phyloP scores from a whole-genome alignment of 257 asterid species.

The Solanum piurae region DNA sequence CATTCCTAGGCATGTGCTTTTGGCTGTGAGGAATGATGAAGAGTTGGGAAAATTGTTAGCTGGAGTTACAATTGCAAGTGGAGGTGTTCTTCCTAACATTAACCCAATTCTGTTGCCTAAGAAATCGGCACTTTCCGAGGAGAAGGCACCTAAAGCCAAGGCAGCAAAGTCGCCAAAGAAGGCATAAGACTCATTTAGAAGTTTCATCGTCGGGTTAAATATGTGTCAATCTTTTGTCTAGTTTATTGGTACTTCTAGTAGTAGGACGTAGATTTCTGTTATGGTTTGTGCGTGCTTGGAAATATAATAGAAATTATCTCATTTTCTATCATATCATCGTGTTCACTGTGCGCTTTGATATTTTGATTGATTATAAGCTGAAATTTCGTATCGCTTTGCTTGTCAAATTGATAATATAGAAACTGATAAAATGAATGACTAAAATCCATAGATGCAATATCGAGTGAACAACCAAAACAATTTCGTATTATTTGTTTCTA shows the following conservation, averaged over 20 bases:
- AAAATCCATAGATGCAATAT: not conserved
- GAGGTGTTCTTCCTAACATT: conserved; percentile 38
- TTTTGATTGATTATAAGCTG: not conserved
- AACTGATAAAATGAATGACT: not conserved
- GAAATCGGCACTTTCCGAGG: conserved; percentile 7
- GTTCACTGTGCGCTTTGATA: not conserved
- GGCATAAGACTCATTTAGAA: not conserved
- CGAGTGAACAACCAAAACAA: not conserved
- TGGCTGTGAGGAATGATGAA: conserved; percentile 41
- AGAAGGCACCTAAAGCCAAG: not conserved
- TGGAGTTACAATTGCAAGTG: conserved; percentile 34
- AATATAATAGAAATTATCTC: not conserved
- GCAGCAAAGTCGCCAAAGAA: conserved; percentile 10
- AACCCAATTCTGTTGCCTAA: conserved; percentile 34
- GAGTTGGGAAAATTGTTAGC: conserved; percentile 32
- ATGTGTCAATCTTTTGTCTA: not conserved
- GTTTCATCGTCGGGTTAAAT: not conserved
- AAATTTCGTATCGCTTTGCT: too few species aligned
- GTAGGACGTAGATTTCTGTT: not conserved
- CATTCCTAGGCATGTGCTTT: conserved; percentile 29
- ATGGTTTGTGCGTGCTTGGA: not conserved
- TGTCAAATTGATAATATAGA: not conserved
- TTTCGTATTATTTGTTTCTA: too few species aligned
- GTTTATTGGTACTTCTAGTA: not conserved
- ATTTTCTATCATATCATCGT: not conserved